Percentiles rank a stretch among this genome's conserved stretches.
phyloP scores from a whole-genome alignment of 192 early-diverging fungal genomes.

The Coemansia erecta region DNA sequence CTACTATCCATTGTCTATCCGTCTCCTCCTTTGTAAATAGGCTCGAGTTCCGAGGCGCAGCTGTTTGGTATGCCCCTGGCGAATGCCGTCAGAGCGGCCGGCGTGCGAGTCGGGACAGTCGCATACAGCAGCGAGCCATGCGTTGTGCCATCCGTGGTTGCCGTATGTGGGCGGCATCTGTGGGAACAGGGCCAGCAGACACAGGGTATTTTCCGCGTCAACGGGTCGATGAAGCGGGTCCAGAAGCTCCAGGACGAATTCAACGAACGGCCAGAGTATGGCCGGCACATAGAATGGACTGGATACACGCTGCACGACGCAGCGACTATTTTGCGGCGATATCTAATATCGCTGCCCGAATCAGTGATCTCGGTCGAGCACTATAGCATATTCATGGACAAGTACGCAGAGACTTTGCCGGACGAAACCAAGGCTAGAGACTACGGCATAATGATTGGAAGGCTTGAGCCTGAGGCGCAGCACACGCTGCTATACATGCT shows the following conservation, averaged over 20 bases:
- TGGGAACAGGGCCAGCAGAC: slow-evolving; percentile 53
- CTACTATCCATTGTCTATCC: background rate
- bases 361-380: slow-evolving; percentile 67
- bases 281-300: slow-evolving; percentile 60
- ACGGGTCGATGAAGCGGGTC: slow-evolving; percentile 71
- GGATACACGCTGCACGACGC: slow-evolving; percentile 76
- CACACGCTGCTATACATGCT: slow-evolving; percentile 70
- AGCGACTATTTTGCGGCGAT: slow-evolving; percentile 71
- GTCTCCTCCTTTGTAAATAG: background rate
- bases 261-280: slow-evolving; percentile 62
- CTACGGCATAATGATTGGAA: slow-evolving; percentile 61
- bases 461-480: slow-evolving; percentile 59
- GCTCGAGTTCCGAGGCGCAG: slow-evolving; percentile 15
- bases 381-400: slow-evolving; percentile 66
- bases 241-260: slow-evolving; percentile 67
- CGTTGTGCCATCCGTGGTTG: slow-evolving; percentile 45
- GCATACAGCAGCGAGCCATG: slow-evolving; percentile 36
- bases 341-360: slow-evolving; percentile 68
- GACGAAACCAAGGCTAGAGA: slow-evolving; percentile 35
- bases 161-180: slow-evolving; percentile 50
- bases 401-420: slow-evolving; percentile 53
- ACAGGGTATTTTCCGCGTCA: slow-evolving; percentile 73
- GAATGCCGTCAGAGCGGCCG: slow-evolving; percentile 27
- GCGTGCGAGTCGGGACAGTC: slow-evolving; percentile 40
- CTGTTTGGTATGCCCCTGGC: slow-evolving; percentile 45